Evolutionary conservation across 345 rosid genomes (phyloP).

Genomic region (Linum lewisii): DNA sequence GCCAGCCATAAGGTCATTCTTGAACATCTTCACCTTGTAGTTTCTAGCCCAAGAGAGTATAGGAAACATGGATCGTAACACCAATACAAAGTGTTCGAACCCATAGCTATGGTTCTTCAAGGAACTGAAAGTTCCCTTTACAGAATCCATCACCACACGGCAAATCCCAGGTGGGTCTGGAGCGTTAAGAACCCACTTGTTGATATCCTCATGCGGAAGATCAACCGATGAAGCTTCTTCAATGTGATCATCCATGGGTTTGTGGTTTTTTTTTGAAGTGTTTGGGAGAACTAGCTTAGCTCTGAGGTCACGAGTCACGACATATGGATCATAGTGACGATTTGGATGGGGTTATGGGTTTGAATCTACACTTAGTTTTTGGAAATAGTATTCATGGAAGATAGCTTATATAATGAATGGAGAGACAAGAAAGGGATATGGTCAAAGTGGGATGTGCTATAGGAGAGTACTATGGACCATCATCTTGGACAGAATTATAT

Average conservation of each 20-base stretch:
- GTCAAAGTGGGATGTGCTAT: too few species aligned
- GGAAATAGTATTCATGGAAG: too few species aligned
- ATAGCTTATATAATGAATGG: too few species aligned
- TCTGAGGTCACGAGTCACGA: too few species aligned
- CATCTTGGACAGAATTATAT: too few species aligned
- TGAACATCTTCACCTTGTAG: constrained; percentile 47
- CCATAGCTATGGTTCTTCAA: constrained; percentile 22
- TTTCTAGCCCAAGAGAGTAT: constrained; percentile 52
- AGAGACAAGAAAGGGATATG: too few species aligned
- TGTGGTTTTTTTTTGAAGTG: constrained; percentile 70
- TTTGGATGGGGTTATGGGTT: too few species aligned
- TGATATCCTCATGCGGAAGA: too few species aligned
- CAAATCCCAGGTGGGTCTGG: constrained; percentile 64
- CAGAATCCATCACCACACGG: constrained; percentile 34
- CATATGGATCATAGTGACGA: not conserved
- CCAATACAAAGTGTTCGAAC: constrained; percentile 24
- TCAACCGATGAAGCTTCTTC: constrained; percentile 14
- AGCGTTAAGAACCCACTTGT: constrained; percentile 56
- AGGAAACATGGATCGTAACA: too few species aligned
- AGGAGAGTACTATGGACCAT: too few species aligned
- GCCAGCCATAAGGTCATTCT: constrained; percentile 73
- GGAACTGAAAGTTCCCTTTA: constrained; percentile 29
- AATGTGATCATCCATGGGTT: constrained; percentile 31
- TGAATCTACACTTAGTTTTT: too few species aligned
- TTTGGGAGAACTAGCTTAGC: constrained; percentile 96